Evolutionary conservation across 371 early-diverging fungal species (phyloP), one percentile per base, ranked within the genome.

Genomic region (Mucor indicus): DNA sequence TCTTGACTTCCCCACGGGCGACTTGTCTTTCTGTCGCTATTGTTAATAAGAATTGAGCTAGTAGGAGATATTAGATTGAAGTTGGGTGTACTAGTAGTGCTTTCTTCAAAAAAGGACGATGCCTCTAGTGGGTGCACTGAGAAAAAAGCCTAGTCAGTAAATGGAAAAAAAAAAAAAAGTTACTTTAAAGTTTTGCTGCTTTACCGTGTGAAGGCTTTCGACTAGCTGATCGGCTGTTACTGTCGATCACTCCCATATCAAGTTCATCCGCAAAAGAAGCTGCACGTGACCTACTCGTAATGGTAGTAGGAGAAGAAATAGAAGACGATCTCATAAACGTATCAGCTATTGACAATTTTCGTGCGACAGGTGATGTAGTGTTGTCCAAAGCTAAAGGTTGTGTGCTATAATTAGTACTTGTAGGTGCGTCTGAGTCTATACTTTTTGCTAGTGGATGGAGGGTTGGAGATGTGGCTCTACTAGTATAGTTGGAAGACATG

Each of bases 1-100:
- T 72, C 72, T 41, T 72, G 72, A n/a, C 72, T 72, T 6, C 66
- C 72, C 55, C 62, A 72, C 4, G 72, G 72, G 16, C 64, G 50
- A n/a, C n/a, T n/a, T n/a, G n/a, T n/a, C n/a, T n/a, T n/a, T n/a
- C n/a, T n/a, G n/a, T n/a, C n/a, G 1, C 20, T 3, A 42, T 27
- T n/a, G n/a, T n/a, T n/a, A n/a, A n/a, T n/a, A n/a, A n/a, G n/a
- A n/a, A 48, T 47, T 17, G 52, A 46, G 9, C 52, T 47, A 0
- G 57, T 25, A 11, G 54, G 22, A 29, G 57, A 46, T 6, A 48
- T 24, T 21, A 55, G 20, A 38, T 60, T 55, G 2, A 55, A 24
- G 27, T 49, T 55, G 12, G 50, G 50, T 12, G 32, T n/a, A n/a
- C n/a, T n/a, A n/a, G n/a, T n/a, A n/a, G n/a, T 25, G 17, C 35